phyloP scores from a whole-genome alignment of 164 flowering plant species.

The Aristolochia contorta region DNA sequence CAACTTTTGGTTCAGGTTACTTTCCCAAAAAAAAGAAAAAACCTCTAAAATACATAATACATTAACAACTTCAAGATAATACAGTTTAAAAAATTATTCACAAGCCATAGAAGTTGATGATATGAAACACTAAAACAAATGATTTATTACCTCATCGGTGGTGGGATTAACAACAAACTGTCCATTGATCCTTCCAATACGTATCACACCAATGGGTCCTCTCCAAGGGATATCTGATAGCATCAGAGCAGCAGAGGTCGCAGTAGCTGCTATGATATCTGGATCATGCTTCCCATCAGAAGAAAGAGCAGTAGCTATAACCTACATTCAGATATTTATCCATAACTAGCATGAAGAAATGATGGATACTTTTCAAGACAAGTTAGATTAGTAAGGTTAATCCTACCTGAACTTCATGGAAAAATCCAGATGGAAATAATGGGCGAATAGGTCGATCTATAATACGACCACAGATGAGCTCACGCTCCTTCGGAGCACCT shows the following conservation, averaged over 20 bases:
- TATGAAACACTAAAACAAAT: neutral
- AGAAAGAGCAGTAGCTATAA: constrained; percentile 86
- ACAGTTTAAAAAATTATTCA: neutral
- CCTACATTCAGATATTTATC: constrained; percentile 26
- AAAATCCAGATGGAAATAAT: constrained; percentile 85
- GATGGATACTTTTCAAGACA: neutral
- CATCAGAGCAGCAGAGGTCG: constrained; percentile 98
- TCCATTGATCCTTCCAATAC: constrained; percentile 78
- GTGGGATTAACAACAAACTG: constrained; percentile 73
- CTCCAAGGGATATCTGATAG: constrained; percentile 97
- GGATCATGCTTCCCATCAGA: constrained; percentile 99
- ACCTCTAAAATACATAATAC: neutral
- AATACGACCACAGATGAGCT: constrained; percentile 82
- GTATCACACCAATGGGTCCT: constrained; percentile 91
- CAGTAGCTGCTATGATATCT: constrained; percentile 96
- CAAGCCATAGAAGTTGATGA: neutral
- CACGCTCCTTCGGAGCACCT: constrained; percentile 96
- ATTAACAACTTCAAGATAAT: neutral
- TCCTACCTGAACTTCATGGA: constrained; percentile 85
- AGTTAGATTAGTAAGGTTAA: neutral
- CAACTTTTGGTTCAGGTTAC: too few relatives aligned
- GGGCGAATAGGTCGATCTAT: constrained; percentile 94
- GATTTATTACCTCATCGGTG: constrained; percentile 76
- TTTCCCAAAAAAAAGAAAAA: too few relatives aligned
- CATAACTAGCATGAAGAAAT: too few relatives aligned